Base-by-base conservation (phyloP, 192 early-diverging fungal genomes). In the Entrophospora sp. region DNA sequence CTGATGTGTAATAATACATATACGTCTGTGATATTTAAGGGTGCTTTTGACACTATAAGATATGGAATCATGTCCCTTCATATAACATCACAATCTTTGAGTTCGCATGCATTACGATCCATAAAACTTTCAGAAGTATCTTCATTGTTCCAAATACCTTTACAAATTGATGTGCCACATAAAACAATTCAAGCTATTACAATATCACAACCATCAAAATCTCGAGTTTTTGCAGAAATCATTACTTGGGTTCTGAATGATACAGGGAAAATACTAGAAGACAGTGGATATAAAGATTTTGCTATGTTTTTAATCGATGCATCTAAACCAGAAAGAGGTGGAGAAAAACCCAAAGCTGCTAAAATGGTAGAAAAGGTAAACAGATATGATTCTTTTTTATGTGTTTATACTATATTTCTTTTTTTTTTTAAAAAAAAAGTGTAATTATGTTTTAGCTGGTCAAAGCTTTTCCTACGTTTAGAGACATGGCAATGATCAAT, bases 61-160 rank as follows among this genome's bases (percentile, higher is more conserved):
- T 94, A 87, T 77, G 92, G 92, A 8, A 81, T 82, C 66, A 90
- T 95, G 80, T 84, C 87, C 44, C 75, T 92, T 63, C 88, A 93
- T 63, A 90, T 95, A 35, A 83, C 87, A 0, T 83, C 83, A 30
- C 79, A 79, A 0, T 60, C 71, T 0, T 49, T 88, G 43, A 77
- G 75, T 3, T 85, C 91, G 18, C 69, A 77, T 44, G 78, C 75
- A 4, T 65, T 89, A n/a, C 80, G 82, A 34, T 70, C 79, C 12
- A 68, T 90, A 27, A 79, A 74, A 2, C 70, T 85, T 28, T 79
- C 76, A 59, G 83, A 90, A 30, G 78, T 90, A 1, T 74, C 87
- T 12, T 63, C 76, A 25, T 71, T 84, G 36, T 94, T 92, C 71
- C 84, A 85, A 34, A 85, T 92, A 34, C 89, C 89, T 1, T 69